Conservation (phyloP, 2,329 filamentous ascomycete genomes). For the Nemania sp. region DNA sequence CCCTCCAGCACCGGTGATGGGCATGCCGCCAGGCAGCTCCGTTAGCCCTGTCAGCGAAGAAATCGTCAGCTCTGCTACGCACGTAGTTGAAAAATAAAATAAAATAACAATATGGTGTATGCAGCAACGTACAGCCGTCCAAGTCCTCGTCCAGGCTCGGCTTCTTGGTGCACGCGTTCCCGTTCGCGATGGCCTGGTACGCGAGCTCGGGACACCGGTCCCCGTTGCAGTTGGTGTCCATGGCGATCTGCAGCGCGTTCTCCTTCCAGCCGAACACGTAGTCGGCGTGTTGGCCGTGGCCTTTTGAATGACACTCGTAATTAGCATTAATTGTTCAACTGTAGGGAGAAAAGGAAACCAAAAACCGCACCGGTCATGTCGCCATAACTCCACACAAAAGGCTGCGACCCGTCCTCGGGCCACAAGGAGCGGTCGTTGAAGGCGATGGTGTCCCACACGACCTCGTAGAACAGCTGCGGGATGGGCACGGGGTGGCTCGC, state of each 20-base stretch:
- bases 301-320: too few species aligned
- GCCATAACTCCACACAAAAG: constrained; percentile 26
- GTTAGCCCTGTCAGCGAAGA: constrained; percentile 24
- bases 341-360: too few species aligned
- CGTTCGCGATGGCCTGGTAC: constrained; percentile 29
- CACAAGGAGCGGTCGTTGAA: constrained; percentile 28
- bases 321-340: too few species aligned
- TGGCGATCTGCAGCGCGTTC: constrained; percentile 39
- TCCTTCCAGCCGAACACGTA: constrained; percentile 41
- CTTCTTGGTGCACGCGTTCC: constrained; percentile 28
- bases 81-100: neutral
- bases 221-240: constrained; percentile 32
- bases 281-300: constrained; percentile 39
- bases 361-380: constrained; percentile 20
- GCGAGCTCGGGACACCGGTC: constrained; percentile 24
- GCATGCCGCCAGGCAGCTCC: constrained; percentile 32
- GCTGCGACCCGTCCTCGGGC: constrained; percentile 16
- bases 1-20: constrained; percentile 26
- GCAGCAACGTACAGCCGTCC: constrained; percentile 32
- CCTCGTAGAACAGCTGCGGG: constrained; percentile 35
- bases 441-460: constrained; percentile 33
- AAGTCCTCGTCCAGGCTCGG: constrained; percentile 28
- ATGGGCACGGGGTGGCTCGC: constrained; percentile 33
- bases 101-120: too few species aligned
- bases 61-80: constrained; percentile 1